Conservation (phyloP, 768 basidiomycete species). For the Rhizopogon vesiculosus region DNA sequence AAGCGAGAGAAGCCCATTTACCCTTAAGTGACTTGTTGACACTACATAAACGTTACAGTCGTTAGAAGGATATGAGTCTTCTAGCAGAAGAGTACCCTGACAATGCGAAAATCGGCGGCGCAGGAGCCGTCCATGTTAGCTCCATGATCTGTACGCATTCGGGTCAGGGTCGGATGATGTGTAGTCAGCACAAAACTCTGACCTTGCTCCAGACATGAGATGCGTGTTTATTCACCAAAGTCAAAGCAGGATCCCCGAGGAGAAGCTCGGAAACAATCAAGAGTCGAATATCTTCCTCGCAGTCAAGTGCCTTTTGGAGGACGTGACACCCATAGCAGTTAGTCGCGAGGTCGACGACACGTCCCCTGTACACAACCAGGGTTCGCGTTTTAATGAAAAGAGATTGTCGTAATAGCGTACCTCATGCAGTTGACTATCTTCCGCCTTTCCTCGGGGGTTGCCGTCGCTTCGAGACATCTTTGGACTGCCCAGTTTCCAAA, state of each 20-base stretch:
- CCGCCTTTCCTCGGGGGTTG: constrained; percentile 65
- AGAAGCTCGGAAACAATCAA: constrained; percentile 83
- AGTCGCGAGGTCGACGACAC: constrained; percentile 81
- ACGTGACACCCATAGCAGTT: constrained; percentile 91
- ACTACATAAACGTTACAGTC: constrained; percentile 31
- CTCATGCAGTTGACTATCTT: constrained; percentile 88
- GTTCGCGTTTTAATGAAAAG: background rate
- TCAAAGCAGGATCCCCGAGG: constrained; percentile 79
- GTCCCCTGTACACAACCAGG: constrained; percentile 43
- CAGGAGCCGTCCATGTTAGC: constrained; percentile 80
- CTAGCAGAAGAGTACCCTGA: constrained; percentile 32
- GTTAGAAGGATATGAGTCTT: background rate
- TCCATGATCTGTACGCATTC: constrained; percentile 71
- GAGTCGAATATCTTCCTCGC: constrained; percentile 81
- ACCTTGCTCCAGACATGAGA: constrained; percentile 94
- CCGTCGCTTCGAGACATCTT: constrained; percentile 77
- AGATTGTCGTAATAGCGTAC: constrained; percentile 30
- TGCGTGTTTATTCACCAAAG: constrained; percentile 85
- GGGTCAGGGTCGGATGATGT: constrained; percentile 5
- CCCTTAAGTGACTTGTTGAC: constrained; percentile 86
- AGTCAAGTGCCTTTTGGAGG: constrained; percentile 85
- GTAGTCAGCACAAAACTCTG: constrained; percentile 4
- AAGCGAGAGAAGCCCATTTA: constrained; percentile 85
- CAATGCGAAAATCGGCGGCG: constrained; percentile 87
- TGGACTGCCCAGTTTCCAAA: constrained; percentile 94